Evolutionary conservation across 441 rosid species (phyloP).

Genomic region (Gossypium lobatum): DNA sequence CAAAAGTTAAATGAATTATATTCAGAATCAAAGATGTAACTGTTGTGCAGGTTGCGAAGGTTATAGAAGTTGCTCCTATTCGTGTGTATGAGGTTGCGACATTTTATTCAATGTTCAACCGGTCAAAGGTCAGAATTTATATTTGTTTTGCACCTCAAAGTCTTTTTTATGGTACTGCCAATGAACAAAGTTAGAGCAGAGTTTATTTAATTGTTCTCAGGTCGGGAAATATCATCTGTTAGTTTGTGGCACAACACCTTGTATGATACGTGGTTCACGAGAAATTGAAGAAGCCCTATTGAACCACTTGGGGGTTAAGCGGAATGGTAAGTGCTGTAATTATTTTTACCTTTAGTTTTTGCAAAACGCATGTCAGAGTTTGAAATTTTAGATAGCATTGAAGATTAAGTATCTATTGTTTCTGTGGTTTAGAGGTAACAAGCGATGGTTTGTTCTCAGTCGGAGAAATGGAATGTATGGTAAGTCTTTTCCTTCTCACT

Average conservation of each 20-base stretch:
- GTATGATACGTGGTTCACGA: conserved; percentile 94
- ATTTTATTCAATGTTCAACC: conserved; percentile 97
- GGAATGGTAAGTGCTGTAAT: conserved; percentile 56
- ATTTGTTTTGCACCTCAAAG: neutral
- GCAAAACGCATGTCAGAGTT: neutral
- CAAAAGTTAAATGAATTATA: neutral
- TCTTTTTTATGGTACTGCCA: conserved; percentile 9
- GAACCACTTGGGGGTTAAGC: conserved; percentile 94
- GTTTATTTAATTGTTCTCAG: conserved; percentile 34
- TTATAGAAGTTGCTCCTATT: conserved; percentile 89
- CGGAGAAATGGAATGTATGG: conserved; percentile 99
- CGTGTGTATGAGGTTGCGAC: conserved; percentile 97
- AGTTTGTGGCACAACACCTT: conserved; percentile 99
- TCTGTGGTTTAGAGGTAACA: conserved; percentile 67
- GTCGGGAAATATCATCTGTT: conserved; percentile 94
- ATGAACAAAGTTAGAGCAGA: conserved; percentile 8
- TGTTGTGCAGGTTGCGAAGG: conserved; percentile 71
- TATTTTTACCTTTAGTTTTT: conserved; percentile 9
- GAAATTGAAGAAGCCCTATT: conserved; percentile 82
- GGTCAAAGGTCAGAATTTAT: conserved; percentile 58
- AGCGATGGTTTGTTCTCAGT: conserved; percentile 98
- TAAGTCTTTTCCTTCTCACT: conserved; percentile 26
- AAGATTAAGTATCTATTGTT: conserved; percentile 13
- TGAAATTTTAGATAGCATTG: conserved; percentile 1
- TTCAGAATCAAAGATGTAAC: conserved; percentile 1